Conservation (phyloP, 768 basidiomycete species). For the Chalciporus piperatus region DNA sequence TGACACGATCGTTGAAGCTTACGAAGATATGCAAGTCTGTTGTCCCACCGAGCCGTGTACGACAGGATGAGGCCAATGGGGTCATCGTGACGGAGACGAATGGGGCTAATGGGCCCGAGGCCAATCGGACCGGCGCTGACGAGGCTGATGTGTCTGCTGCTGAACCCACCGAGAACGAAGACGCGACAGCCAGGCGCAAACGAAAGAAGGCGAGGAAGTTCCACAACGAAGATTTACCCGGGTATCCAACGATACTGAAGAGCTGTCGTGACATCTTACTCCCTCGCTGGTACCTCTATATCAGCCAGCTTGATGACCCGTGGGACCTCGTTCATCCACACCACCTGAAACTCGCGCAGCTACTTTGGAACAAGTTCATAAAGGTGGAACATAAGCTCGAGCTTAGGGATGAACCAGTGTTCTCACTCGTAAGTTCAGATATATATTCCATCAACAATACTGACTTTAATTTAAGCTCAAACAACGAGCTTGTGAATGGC, state of each 20-base stretch:
- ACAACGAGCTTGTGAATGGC: background rate
- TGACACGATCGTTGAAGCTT: too few species aligned
- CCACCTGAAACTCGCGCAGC: background rate
- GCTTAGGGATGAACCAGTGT: background rate
- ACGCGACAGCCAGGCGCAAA: too few species aligned
- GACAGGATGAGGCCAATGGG: too few species aligned
- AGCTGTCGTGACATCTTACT: background rate
- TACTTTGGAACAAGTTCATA: background rate
- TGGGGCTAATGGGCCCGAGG: too few species aligned
- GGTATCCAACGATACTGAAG: background rate
- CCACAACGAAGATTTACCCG: background rate
- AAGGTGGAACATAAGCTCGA: background rate
- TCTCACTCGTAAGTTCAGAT: constrained; percentile 3
- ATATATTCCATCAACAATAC: constrained; percentile 9
- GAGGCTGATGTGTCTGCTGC: too few species aligned
- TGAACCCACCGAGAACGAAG: too few species aligned
- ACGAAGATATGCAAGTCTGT: too few species aligned
- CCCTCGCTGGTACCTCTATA: background rate
- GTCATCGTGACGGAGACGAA: too few species aligned
- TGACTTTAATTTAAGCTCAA: background rate
- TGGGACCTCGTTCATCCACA: background rate
- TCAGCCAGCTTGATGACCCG: background rate
- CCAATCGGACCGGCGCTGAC: too few species aligned
- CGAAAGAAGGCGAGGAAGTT: background rate
- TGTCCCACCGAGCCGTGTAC: too few species aligned